Evolutionary conservation across 108 stramenopile genomes (phyloP), one percentile per base, ranked within the genome.

Genomic region (Stephanodiscus triporus): DNA sequence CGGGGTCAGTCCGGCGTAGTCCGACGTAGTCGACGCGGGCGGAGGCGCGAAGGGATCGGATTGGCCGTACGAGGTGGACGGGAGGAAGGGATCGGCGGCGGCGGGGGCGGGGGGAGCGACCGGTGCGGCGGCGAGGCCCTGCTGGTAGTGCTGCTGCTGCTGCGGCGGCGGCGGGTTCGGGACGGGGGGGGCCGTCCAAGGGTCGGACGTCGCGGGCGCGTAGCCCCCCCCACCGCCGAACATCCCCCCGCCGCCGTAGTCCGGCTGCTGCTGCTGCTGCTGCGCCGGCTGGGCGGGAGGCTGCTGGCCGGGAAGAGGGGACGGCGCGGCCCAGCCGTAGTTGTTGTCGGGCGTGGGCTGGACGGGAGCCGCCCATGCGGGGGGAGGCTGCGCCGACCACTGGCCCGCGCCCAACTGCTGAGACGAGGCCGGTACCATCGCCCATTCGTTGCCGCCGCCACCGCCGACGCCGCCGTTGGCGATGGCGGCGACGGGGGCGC

Each of bases 381-480:
- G n/a, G n/a, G 40, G 40, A 40, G 40, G 40, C 6, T 4, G 36
- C 10, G 40, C 40, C 40, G 40, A 40, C 40, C 40, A 40, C 40
- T 40, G 40, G 47, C 72, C 78, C 62, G 70, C 48, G n/a, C n/a
- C n/a, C n/a, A n/a, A n/a, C n/a, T n/a, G n/a, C 48, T 56, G 81
- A 59, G 32, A 16, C 43, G 87, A 74, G 16, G 85, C 71, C 43
- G 85, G 77, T 14, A 81, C 80, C 60, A 80, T 67, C 51, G 84
- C 80, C 50, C 71, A 80, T 62, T 68, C 49, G 49, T 79, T 72
- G 6, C 45, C 66, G 23, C 40, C 7, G 40, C 40, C 40, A 11
- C 9, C 11, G n/a, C n/a, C n/a, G n/a, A n/a, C n/a, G n/a, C n/a
- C n/a, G n/a, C n/a, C n/a, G 43, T 0, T 3, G 2, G 42, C 51